A percentile compares a stretch with the other conserved stretches of the same genome.
These are phyloP conservation scores for Discostella pseudostelligera DNA, from an alignment of 108 stramenopile genomes.

Conservation along the genomic window DNA sequence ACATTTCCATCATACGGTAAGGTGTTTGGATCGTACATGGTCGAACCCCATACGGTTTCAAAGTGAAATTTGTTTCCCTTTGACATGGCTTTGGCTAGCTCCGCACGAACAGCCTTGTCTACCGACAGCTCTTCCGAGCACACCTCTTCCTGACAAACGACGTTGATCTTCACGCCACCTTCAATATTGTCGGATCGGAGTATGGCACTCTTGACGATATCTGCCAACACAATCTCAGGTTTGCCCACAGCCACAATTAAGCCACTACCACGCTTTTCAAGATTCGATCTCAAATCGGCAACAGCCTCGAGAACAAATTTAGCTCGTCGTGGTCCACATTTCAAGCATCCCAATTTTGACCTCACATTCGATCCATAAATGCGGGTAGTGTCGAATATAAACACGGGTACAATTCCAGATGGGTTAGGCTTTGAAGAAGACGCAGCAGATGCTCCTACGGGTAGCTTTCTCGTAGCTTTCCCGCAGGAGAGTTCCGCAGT, in stretches of 20 bases:
- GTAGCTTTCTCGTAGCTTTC: slow-evolving; percentile 9
- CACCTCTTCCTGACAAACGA: slow-evolving; percentile 76
- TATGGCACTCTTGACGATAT: slow-evolving; percentile 16
- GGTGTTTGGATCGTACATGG: slow-evolving; percentile 83
- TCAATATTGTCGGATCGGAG: not conserved
- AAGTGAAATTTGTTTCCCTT: slow-evolving; percentile 30
- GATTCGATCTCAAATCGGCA: slow-evolving; percentile 55
- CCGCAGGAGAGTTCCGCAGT: slow-evolving; percentile 32
- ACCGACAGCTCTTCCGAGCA: slow-evolving; percentile 69
- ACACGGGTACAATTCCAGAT: slow-evolving; percentile 64
- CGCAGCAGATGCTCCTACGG: slow-evolving; percentile 8
- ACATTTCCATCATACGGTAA: slow-evolving; percentile 74
- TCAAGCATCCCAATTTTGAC: slow-evolving; percentile 53
- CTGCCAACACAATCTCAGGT: slow-evolving; percentile 63
- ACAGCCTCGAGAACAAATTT: slow-evolving; percentile 78
- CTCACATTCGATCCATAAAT: slow-evolving; percentile 55
- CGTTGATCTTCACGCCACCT: slow-evolving; percentile 5
- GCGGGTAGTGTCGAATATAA: slow-evolving; percentile 73
- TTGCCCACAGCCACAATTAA: slow-evolving; percentile 65
- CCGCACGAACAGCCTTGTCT: slow-evolving; percentile 56
- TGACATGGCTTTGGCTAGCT: slow-evolving; percentile 27
- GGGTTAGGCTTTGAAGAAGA: not conserved
- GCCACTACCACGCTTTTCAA: slow-evolving; percentile 58
- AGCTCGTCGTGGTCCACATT: slow-evolving; percentile 75
- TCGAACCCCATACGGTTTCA: slow-evolving; percentile 87